phyloP scores from a whole-genome alignment of 192 early-diverging fungal genomes.

The Coemansia sp. region DNA sequence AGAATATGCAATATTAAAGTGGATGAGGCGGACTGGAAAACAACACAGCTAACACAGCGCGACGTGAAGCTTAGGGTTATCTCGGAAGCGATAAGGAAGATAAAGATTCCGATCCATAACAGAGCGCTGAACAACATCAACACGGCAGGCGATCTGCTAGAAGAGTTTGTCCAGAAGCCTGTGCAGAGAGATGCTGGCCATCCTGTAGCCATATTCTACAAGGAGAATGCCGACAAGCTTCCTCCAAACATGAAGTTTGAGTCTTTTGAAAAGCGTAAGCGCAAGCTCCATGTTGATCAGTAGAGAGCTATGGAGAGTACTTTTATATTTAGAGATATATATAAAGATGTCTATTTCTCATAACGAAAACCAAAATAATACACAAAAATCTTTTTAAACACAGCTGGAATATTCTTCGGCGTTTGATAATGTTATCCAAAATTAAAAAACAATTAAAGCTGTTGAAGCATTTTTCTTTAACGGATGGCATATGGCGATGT shows the following conservation, averaged over 20 bases:
- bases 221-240: conserved; percentile 18
- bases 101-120: conserved; percentile 33
- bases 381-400: background rate
- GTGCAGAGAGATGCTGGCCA: conserved; percentile 40
- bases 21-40: conserved; percentile 35
- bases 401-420: too few species aligned
- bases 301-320: too few species aligned
- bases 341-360: background rate
- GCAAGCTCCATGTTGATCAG: conserved; percentile 43
- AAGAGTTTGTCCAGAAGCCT: conserved; percentile 33
- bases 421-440: background rate
- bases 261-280: conserved; percentile 34
- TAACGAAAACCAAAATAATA: background rate
- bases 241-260: conserved; percentile 55
- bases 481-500: conserved; percentile 36
- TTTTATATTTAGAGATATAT: background rate
- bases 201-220: conserved; percentile 41
- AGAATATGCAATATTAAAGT: conserved; percentile 13
- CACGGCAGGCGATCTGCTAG: conserved; percentile 41
- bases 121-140: conserved; percentile 48
- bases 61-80: conserved; percentile 45
- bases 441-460: conserved; percentile 3
- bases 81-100: conserved; percentile 30
- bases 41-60: conserved; percentile 24
- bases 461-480: background rate